A percentile compares a stretch with the other conserved stretches of the same genome.
Conservation (phyloP, 768 basidiomycete species). For the Ramaria sp. region DNA sequence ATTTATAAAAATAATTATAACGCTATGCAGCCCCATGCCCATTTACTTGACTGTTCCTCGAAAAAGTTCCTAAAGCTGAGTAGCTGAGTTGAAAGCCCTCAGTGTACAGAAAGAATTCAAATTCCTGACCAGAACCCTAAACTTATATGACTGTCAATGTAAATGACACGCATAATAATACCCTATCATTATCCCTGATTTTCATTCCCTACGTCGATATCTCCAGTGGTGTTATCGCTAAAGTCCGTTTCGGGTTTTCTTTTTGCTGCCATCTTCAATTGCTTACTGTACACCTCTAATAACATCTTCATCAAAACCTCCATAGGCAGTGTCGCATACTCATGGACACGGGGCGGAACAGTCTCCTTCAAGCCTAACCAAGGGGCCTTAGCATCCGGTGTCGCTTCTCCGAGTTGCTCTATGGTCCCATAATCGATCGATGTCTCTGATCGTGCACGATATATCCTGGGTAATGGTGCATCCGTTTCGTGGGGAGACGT, state of each 20-base stretch:
- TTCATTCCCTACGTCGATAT: not conserved
- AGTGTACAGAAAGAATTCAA: too few relatives aligned
- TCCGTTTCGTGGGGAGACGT: slow-evolving; percentile 3
- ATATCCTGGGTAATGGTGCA: slow-evolving; percentile 11
- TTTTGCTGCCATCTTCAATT: slow-evolving; percentile 29
- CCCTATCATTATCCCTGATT: not conserved
- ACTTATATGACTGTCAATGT: too few relatives aligned
- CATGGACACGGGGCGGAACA: slow-evolving; percentile 78
- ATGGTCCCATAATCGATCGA: slow-evolving; percentile 68
- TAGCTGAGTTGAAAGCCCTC: too few relatives aligned
- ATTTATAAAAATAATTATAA: too few relatives aligned
- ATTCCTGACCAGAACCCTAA: too few relatives aligned
- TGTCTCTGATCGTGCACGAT: slow-evolving; percentile 18
- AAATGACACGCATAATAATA: not conserved
- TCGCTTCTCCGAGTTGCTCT: slow-evolving; percentile 82
- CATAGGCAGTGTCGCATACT: slow-evolving; percentile 73
- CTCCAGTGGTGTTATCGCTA: not conserved
- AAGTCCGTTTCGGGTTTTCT: not conserved
- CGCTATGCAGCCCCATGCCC: too few relatives aligned
- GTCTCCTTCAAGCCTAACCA: slow-evolving; percentile 78
- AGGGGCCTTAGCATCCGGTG: slow-evolving; percentile 75
- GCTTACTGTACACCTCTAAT: slow-evolving; percentile 65
- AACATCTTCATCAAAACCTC: slow-evolving; percentile 79
- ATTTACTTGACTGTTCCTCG: too few relatives aligned
- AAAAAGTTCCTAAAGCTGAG: too few relatives aligned